These are phyloP conservation scores for Ascocoryne sarcoides DNA, from an alignment of 2,329 filamentous ascomycete species.

Conservation along the genomic window DNA sequence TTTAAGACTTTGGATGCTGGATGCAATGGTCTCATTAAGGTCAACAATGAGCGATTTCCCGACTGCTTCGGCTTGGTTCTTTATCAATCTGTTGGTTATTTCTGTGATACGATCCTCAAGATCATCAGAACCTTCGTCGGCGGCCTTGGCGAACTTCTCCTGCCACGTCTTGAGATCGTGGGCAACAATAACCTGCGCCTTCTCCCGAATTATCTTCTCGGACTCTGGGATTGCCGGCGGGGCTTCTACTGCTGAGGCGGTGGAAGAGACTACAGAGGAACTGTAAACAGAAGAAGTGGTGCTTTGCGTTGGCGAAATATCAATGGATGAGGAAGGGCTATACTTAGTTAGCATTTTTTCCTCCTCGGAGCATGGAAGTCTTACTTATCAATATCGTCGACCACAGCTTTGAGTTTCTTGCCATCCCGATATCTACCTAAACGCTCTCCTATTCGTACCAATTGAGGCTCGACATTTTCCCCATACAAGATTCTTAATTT, in stretches of 20 bases:
- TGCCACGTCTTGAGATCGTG: constrained; percentile 81
- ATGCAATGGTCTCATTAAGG: constrained; percentile 57
- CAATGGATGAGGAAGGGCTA: constrained; percentile 22
- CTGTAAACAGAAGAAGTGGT: not conserved
- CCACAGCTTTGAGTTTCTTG: constrained; percentile 50
- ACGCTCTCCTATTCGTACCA: constrained; percentile 84
- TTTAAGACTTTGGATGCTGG: constrained; percentile 59
- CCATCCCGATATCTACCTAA: constrained; percentile 64
- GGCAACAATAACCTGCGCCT: constrained; percentile 57
- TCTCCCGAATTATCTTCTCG: constrained; percentile 40
- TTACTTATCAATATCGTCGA: constrained; percentile 44
- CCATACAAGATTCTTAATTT: constrained; percentile 71
- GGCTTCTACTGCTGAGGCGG: constrained; percentile 19
- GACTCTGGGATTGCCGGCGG: constrained; percentile 25
- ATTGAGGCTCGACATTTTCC: constrained; percentile 90
- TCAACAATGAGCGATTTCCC: constrained; percentile 59
- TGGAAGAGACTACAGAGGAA: constrained; percentile 22
- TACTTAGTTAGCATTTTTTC: not conserved
- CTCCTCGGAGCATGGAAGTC: not conserved
- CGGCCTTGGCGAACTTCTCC: constrained; percentile 75
- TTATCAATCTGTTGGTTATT: constrained; percentile 62
- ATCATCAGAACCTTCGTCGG: constrained; percentile 72
- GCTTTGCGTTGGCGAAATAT: not conserved
- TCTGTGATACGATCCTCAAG: constrained; percentile 54
- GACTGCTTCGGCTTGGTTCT: constrained; percentile 54